A percentile compares a stretch with the other conserved stretches of the same genome.
Conservation (phyloP, 2,329 filamentous ascomycete genomes). For the Cordyceps cicadae region DNA sequence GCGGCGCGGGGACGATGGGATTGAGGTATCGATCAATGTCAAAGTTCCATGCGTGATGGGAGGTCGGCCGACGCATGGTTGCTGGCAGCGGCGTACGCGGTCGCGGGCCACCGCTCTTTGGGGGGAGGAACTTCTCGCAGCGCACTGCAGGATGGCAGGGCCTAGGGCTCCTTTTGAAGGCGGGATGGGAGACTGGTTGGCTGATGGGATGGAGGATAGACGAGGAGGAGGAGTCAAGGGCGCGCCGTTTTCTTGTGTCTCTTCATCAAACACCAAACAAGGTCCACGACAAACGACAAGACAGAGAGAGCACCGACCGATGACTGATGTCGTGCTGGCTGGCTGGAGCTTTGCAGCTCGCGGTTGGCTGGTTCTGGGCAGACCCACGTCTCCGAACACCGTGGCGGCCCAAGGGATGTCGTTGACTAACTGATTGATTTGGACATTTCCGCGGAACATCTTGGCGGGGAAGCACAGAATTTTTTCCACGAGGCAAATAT, state of each 20-base stretch:
- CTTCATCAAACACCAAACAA: not conserved
- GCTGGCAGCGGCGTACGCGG: not conserved
- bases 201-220: not conserved
- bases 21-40: conserved; percentile 74
- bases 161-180: not conserved
- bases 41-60: conserved; percentile 42
- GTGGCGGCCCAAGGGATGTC: not conserved
- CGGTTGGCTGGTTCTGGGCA: not conserved
- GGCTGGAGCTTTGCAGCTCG: not conserved
- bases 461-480: no score
- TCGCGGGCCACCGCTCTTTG: no score
- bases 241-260: not conserved
- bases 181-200: not conserved
- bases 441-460: not conserved
- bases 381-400: conserved; percentile 9
- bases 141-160: not conserved
- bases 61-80: not conserved
- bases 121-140: not conserved
- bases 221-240: not conserved
- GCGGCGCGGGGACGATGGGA: conserved; percentile 57
- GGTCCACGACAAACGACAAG: not conserved
- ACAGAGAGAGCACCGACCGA: not conserved
- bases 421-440: not conserved
- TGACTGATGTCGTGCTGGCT: not conserved
- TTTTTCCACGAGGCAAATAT: no score